Evolutionary conservation across 768 basidiomycete genomes (phyloP).

Genomic region (Amanita thiersii): DNA sequence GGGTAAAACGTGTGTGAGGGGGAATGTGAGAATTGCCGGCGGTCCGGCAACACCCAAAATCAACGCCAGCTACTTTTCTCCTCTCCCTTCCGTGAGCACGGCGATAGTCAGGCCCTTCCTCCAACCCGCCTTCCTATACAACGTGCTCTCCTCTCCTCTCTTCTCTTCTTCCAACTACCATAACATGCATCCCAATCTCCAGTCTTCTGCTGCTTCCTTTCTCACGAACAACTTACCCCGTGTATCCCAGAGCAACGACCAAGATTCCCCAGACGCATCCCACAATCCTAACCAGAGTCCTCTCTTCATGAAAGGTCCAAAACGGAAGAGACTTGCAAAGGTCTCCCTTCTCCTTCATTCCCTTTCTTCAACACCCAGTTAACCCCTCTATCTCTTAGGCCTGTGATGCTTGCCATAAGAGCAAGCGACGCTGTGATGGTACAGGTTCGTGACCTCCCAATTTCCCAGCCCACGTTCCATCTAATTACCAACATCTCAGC

Average conservation of each 20-base stretch:
- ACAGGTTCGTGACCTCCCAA: conserved; percentile 47
- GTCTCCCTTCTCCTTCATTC: conserved; percentile 15
- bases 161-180: conserved; percentile 6
- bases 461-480: conserved; percentile 9
- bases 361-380: background rate
- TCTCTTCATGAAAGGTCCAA: conserved; percentile 36
- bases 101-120: no score
- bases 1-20: no score
- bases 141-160: conserved; percentile 2
- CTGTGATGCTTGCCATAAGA: conserved; percentile 81
- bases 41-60: conserved; percentile 18
- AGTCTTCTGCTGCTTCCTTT: background rate
- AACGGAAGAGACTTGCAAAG: conserved; percentile 50
- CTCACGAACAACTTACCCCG: conserved; percentile 6
- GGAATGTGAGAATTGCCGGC: conserved; percentile 19
- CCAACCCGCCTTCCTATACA: background rate
- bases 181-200: conserved; percentile 4
- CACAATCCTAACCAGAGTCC: conserved; percentile 12
- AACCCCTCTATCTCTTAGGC: conserved; percentile 28
- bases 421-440: conserved; percentile 78
- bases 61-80: no score
- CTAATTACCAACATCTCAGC: conserved; percentile 29
- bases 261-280: conserved; percentile 22
- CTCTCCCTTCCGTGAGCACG: no score
- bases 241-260: conserved; percentile 16